Evolutionary conservation across 805 yeast species (phyloP), one percentile per base, ranked within the genome.

Genomic region (Teunomyces panamensis): DNA sequence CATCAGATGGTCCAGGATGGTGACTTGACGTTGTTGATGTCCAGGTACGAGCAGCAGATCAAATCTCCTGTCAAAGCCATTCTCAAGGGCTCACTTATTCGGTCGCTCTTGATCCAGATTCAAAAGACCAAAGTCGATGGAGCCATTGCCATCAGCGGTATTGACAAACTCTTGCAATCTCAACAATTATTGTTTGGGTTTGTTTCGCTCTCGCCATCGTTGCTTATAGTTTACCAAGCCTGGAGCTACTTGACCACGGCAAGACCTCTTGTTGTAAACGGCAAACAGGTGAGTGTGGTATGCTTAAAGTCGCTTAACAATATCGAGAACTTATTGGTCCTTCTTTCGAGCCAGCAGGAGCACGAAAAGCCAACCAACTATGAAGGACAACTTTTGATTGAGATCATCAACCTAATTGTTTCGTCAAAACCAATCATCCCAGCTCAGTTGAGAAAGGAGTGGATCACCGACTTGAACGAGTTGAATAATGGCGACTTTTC

Each of bases 121-220:
- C 99, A 92, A 64, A 92, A 94, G 67, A 85, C 96, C 9, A 92
- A 92, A 66, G 97, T 94, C 5, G 99, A 92, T 63, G 96, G 96
- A 7, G 90, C 87, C 32, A 71, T 90, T 4, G 98, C 97, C 0
- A 79, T 92, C 51, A 81, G 79, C 56, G 98, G 98, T 7, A 91
- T 94, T 52, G 98, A 94, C 66, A 85, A 87, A 61, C 71, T 92
- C 54, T 75, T 94, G 39, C 86, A 89, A 64, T 85, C 94, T 44
- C 99, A 92, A 68, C 96, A 94, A 63, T 77, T 92, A 46, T 94
- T 94, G n/a, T 89, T 92, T 69, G 97, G 96, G 0, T 71, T 89
- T 17, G 87, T 94, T 24, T 96, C 97, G 1, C 84, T 94, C 3
- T 79, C 91, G 14, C 99, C 99, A 0, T 78, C 92, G 44, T 56